Evolutionary conservation across 1,284 basidiomycete species (phyloP).

Genomic region (Leccinum subspadiceum): DNA sequence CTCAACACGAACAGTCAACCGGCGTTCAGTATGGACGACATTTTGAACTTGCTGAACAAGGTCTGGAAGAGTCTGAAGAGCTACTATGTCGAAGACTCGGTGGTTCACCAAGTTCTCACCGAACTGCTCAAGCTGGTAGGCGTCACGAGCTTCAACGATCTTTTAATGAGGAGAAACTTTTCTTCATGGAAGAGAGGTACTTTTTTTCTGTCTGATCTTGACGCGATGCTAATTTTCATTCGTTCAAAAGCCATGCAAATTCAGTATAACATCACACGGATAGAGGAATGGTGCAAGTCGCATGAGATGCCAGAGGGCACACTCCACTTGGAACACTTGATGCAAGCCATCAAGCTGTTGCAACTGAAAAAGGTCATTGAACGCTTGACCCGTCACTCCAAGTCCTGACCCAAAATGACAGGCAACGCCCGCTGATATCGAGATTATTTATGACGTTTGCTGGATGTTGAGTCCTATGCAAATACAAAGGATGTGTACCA

Average conservation of each 20-base stretch:
- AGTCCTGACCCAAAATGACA: conserved; percentile 33
- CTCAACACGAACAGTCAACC: conserved; percentile 84
- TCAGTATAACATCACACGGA: conserved; percentile 97
- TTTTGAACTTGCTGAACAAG: conserved; percentile 95
- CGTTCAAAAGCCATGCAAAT: conserved; percentile 88
- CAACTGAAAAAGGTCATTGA: conserved; percentile 92
- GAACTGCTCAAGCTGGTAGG: conserved; percentile 97
- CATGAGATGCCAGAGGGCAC: conserved; percentile 99
- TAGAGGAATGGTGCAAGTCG: conserved; percentile 98
- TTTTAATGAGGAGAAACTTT: conserved; percentile 98
- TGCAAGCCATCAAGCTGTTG: conserved; percentile 98
- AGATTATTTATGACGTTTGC: conserved; percentile 99
- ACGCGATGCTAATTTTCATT: not conserved
- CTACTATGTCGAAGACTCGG: conserved; percentile 98
- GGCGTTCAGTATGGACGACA: conserved; percentile 98
- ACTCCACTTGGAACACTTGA: conserved; percentile 95
- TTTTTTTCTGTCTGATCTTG: conserved; percentile 20
- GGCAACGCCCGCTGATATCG: conserved; percentile 91
- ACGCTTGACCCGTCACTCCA: not conserved
- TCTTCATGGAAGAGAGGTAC: conserved; percentile 98
- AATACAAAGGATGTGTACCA: conserved; percentile 97
- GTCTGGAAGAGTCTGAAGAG: conserved; percentile 98
- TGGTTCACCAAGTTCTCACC: conserved; percentile 95
- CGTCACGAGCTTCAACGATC: conserved; percentile 97
- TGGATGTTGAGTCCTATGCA: conserved; percentile 99